Conservation (phyloP, 2,329 filamentous ascomycete genomes). For the Sporothrix dimorphospora region DNA sequence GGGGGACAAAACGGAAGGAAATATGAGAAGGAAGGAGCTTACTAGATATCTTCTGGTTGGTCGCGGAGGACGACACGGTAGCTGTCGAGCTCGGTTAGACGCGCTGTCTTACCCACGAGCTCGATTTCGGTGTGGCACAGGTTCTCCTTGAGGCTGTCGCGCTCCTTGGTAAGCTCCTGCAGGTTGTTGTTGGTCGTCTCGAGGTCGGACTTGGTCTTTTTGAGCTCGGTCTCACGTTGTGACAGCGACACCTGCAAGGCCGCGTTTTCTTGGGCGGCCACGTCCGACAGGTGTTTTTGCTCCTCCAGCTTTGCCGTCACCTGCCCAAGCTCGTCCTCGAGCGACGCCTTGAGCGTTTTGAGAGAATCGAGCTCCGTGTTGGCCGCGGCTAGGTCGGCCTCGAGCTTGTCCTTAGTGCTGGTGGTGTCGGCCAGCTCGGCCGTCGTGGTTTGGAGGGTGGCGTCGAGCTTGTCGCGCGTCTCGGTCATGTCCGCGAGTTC, state of each 20-base stretch:
- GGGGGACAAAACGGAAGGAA: neutral
- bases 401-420: conserved; percentile 25
- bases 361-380: conserved; percentile 33
- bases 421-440: conserved; percentile 34
- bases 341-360: neutral
- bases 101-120: conserved; percentile 35
- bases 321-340: conserved; percentile 26
- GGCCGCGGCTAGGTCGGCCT: conserved; percentile 32
- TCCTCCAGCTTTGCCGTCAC: conserved; percentile 28
- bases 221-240: conserved; percentile 35
- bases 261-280: conserved; percentile 32
- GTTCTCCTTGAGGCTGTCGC: conserved; percentile 31
- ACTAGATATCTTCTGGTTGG: conserved; percentile 42
- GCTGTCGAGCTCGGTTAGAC: conserved; percentile 39
- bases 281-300: conserved; percentile 27
- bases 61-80: conserved; percentile 39
- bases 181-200: conserved; percentile 36
- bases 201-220: conserved; percentile 34
- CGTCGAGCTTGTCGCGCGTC: conserved; percentile 30
- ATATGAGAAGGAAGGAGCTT: conserved; percentile 28
- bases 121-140: conserved; percentile 36
- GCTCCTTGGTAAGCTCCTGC: conserved; percentile 32
- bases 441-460: conserved; percentile 34
- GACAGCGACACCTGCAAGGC: conserved; percentile 36
- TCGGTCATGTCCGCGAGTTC: conserved; percentile 35